These are phyloP conservation scores for Ganoderma multipileum DNA, from an alignment of 1,284 basidiomycete genomes.

Conservation along the genomic window DNA sequence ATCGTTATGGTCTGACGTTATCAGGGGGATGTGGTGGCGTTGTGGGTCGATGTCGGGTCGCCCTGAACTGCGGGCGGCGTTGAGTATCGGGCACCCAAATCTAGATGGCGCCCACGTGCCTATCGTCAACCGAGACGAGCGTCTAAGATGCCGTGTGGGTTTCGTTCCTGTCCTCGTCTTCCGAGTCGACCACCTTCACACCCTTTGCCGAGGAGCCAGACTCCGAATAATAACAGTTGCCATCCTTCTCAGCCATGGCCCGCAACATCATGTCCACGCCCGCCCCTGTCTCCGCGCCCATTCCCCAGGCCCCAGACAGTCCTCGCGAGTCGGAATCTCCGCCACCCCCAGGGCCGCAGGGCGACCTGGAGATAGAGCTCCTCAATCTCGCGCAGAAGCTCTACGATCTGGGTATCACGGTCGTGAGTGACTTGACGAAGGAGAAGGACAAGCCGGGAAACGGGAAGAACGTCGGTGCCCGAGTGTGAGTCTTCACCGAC, in stretches of 20 bases:
- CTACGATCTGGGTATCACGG: slow-evolving; percentile 80
- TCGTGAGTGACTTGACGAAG: slow-evolving; percentile 79
- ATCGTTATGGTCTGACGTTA: neutral
- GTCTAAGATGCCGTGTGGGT: slow-evolving; percentile 1
- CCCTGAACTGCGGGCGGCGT: neutral
- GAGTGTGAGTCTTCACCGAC: slow-evolving; percentile 57
- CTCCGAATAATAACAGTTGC: neutral
- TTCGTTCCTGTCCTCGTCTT: slow-evolving; percentile 9
- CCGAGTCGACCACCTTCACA: neutral
- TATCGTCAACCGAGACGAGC: neutral
- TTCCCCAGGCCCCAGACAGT: slow-evolving; percentile 65
- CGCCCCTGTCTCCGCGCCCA: slow-evolving; percentile 7
- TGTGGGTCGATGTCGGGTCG: neutral
- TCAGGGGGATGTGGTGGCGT: neutral
- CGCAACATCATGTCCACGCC: slow-evolving; percentile 31
- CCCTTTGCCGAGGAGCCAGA: neutral
- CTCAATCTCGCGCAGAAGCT: slow-evolving; percentile 75
- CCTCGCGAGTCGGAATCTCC: slow-evolving; percentile 75
- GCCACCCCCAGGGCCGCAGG: slow-evolving; percentile 67
- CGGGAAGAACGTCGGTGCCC: slow-evolving; percentile 71
- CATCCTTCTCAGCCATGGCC: slow-evolving; percentile 21
- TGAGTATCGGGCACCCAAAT: neutral
- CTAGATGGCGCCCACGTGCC: neutral
- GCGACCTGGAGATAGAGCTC: slow-evolving; percentile 78
- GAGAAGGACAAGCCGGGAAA: slow-evolving; percentile 71